phyloP scores from a whole-genome alignment of 192 early-diverging fungal species.

The Rhizoclosmatium globosum region DNA sequence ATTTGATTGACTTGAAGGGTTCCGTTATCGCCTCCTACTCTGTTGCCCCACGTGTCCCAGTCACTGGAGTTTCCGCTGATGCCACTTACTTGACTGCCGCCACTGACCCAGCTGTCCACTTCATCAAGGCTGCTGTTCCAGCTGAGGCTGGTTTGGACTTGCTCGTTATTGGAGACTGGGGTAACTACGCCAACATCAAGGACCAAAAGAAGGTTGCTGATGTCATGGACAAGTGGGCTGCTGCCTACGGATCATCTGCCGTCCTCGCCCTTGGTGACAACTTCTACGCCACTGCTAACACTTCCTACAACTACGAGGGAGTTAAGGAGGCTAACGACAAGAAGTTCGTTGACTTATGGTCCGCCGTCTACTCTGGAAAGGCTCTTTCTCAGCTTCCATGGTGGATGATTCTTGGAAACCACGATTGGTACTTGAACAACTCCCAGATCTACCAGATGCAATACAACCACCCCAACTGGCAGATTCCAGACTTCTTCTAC shows the following conservation, averaged over 20 bases:
- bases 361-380: not conserved
- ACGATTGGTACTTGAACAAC: slow-evolving; percentile 25
- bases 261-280: slow-evolving; percentile 30
- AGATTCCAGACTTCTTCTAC: slow-evolving; percentile 27
- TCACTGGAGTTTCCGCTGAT: not conserved
- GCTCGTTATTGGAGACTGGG: slow-evolving; percentile 32
- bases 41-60: not conserved
- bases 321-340: not conserved
- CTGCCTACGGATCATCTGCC: not conserved
- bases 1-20: slow-evolving; percentile 17
- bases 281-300: slow-evolving; percentile 17
- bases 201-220: not conserved
- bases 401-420: slow-evolving; percentile 29
- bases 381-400: slow-evolving; percentile 18
- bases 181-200: not conserved
- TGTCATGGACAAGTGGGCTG: slow-evolving; percentile 8
- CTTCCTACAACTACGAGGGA: slow-evolving; percentile 11
- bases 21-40: not conserved
- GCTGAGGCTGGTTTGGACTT: not conserved
- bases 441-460: slow-evolving; percentile 5
- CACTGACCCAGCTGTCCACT: slow-evolving; percentile 6
- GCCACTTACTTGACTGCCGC: not conserved
- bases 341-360: slow-evolving; percentile 11
- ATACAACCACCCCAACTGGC: slow-evolving; percentile 3
- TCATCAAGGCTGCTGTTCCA: not conserved